Base-by-base conservation (phyloP, 2,329 filamentous ascomycete genomes). In the Diaporthe batatas region DNA sequence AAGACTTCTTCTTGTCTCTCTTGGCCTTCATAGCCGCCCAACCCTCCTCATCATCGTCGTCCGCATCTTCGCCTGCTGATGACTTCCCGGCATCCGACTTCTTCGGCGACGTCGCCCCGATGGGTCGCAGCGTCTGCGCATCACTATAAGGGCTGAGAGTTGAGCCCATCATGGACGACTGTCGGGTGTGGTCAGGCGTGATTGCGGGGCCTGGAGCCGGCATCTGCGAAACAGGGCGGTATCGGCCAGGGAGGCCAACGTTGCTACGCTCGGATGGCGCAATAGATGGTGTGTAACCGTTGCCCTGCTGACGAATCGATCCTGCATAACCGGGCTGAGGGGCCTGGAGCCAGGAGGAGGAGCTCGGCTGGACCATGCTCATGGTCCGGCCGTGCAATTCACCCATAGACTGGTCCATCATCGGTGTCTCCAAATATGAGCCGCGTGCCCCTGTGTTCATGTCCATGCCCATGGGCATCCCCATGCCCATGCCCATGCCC, bases 211-310 rank as follows among this genome's bases (percentile, higher is more conserved):
- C 74, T 6, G 81, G 79, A 10, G 39, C 12, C 16, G 85, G 86
- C 70, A 88, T 85, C 54, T 92, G 92, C 0, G 94, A 95, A 0
- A 98, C 96, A 1, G 96, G 95, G 58, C 96, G 90, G 83, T 99
- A 99, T 57, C 96, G 91, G 42, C 94, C 92, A 11, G 96, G 95
- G 68, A 97, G 88, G 21, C 96, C 96, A 74, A 98, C 86, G 81
- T 97, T 98, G 86, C 95, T 98, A 74, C 96, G 92, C 84, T 98
- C 96, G 6, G 94, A 98, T 1, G 96, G 96, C 2, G 96, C 96
- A 76, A 99, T 97, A 0, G 96, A 98, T 0, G 95, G 91, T 0
- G 95, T 89, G 82, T 98, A 98, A 11, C 90, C 91, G 68, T 82
- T 82, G 59, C 84, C 89, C 82, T 83, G 86, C 70, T 82, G 77